Base-by-base conservation (phyloP, 208 protist species). In the Leishmania braziliensis region DNA sequence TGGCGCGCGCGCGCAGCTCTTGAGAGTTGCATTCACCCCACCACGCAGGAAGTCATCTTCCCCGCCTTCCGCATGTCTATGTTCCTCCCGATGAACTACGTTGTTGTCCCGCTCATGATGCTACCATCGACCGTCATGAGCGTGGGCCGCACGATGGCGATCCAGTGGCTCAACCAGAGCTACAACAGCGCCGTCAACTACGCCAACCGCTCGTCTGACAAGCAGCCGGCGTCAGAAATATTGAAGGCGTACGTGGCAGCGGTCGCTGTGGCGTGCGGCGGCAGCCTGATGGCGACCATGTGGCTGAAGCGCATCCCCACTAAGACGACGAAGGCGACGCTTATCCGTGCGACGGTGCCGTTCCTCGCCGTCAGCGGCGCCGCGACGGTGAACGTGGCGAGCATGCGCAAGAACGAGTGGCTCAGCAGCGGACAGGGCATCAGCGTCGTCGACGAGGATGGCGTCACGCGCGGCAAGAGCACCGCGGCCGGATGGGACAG, bases 141-240 rank as follows among this genome's bases (percentile, higher is more conserved):
- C 80, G 78, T 95, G 18, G 79, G 88, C 3, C 91, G 89, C 75
- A 97, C 92, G 23, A 68, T 98, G 26, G 91, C 91, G 60, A 96
- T 98, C 74, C 97, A 99, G 90, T 98, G 90, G 92, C 90, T 98
- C 69, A 98, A 98, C 80, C 96, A 98, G 87, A 97, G 92, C 84
- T 98, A 97, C 84, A 98, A 98, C 91, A 91, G 93, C 69, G 93
- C 93, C 3, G 90, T 99, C 43, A 99, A 99, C 88, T 98, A 99
- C 89, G 93, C 96, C 14, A 99, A 99, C 85, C 91, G 97, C 76
- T 96, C 94, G 85, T 95, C 93, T n/a, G 93, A 95, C 69, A 95
- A 95, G 79, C 94, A 97, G 85, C 88, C 91, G 14, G 80, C 91
- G 76, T 82, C 77, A 2, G 96, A 97, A 73, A 88, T 97, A n/a